Conservation (phyloP, 1,284 basidiomycete species). For the Pseudozyma pruni region DNA sequence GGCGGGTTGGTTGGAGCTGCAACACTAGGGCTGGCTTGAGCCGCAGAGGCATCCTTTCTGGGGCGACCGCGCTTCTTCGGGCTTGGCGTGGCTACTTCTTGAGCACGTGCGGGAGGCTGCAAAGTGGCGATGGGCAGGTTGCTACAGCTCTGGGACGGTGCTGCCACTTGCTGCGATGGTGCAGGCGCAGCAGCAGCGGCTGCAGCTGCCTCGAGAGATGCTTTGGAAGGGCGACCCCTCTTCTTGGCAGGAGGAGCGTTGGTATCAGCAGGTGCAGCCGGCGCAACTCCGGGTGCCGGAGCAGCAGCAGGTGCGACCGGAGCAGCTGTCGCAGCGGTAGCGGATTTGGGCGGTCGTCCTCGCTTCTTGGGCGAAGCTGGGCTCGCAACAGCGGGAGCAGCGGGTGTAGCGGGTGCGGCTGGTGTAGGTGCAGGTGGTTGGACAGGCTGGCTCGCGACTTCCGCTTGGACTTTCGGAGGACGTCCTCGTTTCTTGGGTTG, state of each 20-base stretch:
- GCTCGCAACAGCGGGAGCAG: constrained; percentile 4
- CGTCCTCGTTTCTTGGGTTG: constrained; percentile 30
- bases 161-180: not conserved
- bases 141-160: not conserved
- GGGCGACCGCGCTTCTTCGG: constrained; percentile 43
- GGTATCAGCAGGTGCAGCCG: not conserved
- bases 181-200: constrained; percentile 7
- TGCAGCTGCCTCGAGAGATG: constrained; percentile 20
- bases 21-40: not conserved
- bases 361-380: constrained; percentile 32
- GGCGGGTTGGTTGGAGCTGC: constrained; percentile 1
- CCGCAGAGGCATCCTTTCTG: constrained; percentile 17
- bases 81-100: not conserved
- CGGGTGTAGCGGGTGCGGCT: too few relatives aligned
- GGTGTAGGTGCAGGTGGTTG: not conserved
- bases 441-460: not conserved
- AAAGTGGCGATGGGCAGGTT: constrained; percentile 1
- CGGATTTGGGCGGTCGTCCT: constrained; percentile 26
- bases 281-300: constrained; percentile 2
- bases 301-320: constrained; percentile 1
- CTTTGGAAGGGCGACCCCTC: constrained; percentile 39
- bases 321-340: constrained; percentile 9
- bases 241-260: constrained; percentile 22
- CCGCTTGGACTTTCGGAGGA: constrained; percentile 12
- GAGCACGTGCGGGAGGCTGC: not conserved